Base-by-base conservation (phyloP, 805 yeast genomes). In the Pachysolen tannophilus region DNA sequence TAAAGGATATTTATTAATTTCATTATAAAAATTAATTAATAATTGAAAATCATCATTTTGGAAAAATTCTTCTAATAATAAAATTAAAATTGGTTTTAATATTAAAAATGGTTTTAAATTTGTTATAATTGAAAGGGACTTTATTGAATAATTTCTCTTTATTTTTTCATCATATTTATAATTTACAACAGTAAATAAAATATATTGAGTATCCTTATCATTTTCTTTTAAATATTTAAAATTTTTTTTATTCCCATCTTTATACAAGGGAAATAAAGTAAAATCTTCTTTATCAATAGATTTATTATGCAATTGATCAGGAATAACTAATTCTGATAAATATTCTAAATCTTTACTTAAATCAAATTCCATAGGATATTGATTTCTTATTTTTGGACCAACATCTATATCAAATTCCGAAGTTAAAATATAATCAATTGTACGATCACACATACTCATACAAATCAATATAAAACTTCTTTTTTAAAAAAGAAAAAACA, bases 331-430 rank as follows among this genome's bases (percentile, higher is more conserved):
- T 46, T 72, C 80, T 2, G 80, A 72, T 31, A 71, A 45, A 33
- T 59, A 55, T 26, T 50, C 46, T 30, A 65, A 46, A 33, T 49
- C 41, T 5, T 53, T 53, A 49, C 47, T 53, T 32, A 55, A 53
- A 1, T 65, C 65, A 1, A 70, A 56, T 3, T 62, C 51, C 31
- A 10, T 47, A 0, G 94, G 90, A 34, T 69, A 65, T 47, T 79
- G 87, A 43, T 72, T 70, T 34, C 63, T 62, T 21, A 86, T 56
- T 4, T 72, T 61, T 0, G 92, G 79, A 0, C 96, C 95, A 36
- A 74, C 64, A 46, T 73, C 79, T 43, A 79, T 75, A 52, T 86
- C 92, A 53, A 86, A 87, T 56, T 82, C 88, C 1, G 90, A 82
- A 5, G 86, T 67, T 21, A 85, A 33, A 1, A 56, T 43, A 27